phyloP scores from a whole-genome alignment of 768 basidiomycete genomes.

The Astraeus odoratus region DNA sequence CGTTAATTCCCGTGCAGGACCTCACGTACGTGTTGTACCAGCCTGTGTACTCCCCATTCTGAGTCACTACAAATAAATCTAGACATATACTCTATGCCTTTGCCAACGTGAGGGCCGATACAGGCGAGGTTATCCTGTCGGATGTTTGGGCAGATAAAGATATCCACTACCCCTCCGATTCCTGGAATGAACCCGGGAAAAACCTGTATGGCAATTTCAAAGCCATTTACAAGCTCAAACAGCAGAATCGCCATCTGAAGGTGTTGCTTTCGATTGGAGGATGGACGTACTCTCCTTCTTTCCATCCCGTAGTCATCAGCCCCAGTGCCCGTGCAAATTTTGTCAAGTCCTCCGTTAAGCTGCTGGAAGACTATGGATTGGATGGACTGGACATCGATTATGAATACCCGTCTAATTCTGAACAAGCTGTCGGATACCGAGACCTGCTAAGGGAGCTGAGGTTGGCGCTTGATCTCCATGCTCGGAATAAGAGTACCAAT shows the following conservation, averaged over 20 bases:
- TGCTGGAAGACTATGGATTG: slow-evolving; percentile 87
- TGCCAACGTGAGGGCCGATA: slow-evolving; percentile 76
- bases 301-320: slow-evolving; percentile 74
- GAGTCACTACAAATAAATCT: slow-evolving; percentile 4
- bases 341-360: slow-evolving; percentile 67
- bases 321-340: slow-evolving; percentile 62
- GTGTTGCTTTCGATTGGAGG: slow-evolving; percentile 88
- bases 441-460: slow-evolving; percentile 75
- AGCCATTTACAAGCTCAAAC: slow-evolving; percentile 87
- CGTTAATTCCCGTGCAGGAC: slow-evolving; percentile 72
- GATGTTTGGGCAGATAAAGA: slow-evolving; percentile 96
- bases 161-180: slow-evolving; percentile 93
- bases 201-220: slow-evolving; percentile 97
- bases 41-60: slow-evolving; percentile 4
- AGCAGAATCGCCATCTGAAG: slow-evolving; percentile 73
- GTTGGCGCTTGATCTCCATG: slow-evolving; percentile 67
- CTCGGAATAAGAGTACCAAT: slow-evolving; percentile 50
- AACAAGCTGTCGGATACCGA: slow-evolving; percentile 78
- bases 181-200: slow-evolving; percentile 85
- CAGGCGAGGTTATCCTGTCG: slow-evolving; percentile 82
- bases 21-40: slow-evolving; percentile 58
- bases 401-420: slow-evolving; percentile 79
- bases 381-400: slow-evolving; percentile 93
- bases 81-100: slow-evolving; percentile 93
- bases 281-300: slow-evolving; percentile 87